Conservation (phyloP, 2,329 filamentous ascomycete species). For the Fusarium mangiferae region DNA sequence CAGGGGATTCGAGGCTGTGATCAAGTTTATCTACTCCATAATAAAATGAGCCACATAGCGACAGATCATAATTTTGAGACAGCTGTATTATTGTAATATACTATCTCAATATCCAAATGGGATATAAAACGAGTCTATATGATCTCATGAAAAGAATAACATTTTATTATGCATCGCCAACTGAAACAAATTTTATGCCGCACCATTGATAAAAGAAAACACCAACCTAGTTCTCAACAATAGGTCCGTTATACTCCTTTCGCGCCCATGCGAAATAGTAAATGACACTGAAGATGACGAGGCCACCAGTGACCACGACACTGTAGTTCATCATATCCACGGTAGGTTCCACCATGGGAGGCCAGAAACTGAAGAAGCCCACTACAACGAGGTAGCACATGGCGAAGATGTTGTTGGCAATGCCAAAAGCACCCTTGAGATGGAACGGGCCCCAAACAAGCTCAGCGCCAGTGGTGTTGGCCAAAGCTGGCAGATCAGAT, state of each 20-base stretch:
- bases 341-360: conserved; percentile 44
- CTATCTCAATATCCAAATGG: not conserved
- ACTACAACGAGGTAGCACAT: conserved; percentile 64
- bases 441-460: conserved; percentile 66
- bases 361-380: conserved; percentile 68
- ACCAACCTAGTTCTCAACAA: conserved; percentile 41
- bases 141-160: not conserved
- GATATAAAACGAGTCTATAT: not conserved
- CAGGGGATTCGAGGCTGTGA: accelerated
- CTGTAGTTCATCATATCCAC: conserved; percentile 59
- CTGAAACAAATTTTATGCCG: not conserved
- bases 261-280: conserved; percentile 58
- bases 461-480: conserved; percentile 44
- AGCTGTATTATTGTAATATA: not conserved
- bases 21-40: too few species aligned
- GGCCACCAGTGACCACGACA: conserved; percentile 55
- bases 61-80: not conserved
- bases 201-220: accelerated
- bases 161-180: not conserved
- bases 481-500: conserved; percentile 41
- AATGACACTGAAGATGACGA: conserved; percentile 56
- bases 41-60: not conserved
- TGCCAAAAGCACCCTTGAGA: conserved; percentile 61
- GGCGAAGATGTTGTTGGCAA: conserved; percentile 64
- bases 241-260: conserved; percentile 58